Conservation (phyloP, 2,329 filamentous ascomycete genomes). For the Colletotrichum sp. region DNA sequence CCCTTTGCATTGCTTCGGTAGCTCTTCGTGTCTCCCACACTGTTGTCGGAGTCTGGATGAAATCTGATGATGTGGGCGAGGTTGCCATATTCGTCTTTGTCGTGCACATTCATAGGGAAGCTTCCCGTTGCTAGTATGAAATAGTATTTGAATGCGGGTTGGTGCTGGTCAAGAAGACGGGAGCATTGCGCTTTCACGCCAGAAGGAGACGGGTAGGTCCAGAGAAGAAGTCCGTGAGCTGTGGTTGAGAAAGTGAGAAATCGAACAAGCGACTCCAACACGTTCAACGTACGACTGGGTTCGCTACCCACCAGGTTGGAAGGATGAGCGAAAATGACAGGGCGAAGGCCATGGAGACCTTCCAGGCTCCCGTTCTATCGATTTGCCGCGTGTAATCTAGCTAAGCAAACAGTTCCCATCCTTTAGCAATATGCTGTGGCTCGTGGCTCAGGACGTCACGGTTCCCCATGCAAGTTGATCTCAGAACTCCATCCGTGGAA, state of each 20-base stretch:
- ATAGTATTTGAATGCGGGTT: neutral
- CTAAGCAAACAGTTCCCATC: neutral
- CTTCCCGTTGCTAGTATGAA: neutral
- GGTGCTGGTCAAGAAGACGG: neutral
- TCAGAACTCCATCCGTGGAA: neutral
- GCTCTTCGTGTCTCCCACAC: slow-evolving; percentile 2
- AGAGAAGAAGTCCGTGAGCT: neutral
- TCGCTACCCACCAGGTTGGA: neutral
- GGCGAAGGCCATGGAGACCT: neutral
- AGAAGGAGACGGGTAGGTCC: neutral
- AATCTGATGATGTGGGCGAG: neutral
- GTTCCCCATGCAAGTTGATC: neutral
- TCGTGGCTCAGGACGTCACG: neutral
- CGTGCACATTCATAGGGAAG: neutral
- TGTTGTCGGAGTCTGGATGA: neutral
- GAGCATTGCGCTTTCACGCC: neutral
- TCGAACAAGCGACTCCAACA: neutral
- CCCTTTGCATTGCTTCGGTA: neutral
- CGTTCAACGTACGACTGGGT: neutral
- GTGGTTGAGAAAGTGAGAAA: neutral
- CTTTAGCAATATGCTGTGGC: neutral
- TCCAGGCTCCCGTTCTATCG: neutral
- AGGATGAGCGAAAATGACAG: neutral
- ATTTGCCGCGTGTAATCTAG: neutral
- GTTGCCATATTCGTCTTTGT: neutral